These are phyloP conservation scores for Stephania yunnanensis DNA, from an alignment of 164 flowering plant genomes.

Conservation along the genomic window DNA sequence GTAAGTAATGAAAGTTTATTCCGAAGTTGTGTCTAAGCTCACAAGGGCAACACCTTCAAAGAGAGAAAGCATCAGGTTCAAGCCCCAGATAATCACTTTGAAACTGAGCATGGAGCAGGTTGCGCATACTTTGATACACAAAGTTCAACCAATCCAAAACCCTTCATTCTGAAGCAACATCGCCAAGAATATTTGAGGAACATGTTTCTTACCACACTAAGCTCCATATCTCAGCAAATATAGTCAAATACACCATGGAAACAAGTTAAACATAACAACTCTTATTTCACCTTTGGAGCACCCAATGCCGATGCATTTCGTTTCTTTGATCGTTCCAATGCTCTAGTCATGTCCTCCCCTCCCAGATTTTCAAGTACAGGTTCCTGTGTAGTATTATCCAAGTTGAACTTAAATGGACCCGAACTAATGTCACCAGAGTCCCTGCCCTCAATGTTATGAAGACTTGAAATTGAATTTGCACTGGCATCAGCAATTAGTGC, in stretches of 20 bases:
- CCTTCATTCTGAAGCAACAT: neutral
- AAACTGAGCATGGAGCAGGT: neutral
- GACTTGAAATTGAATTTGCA: constrained; percentile 42
- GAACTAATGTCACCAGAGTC: constrained; percentile 15
- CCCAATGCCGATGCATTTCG: constrained; percentile 85
- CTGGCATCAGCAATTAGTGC: constrained; percentile 86
- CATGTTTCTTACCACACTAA: neutral
- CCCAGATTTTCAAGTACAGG: constrained; percentile 23
- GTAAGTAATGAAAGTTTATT: neutral
- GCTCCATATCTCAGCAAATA: neutral
- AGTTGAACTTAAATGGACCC: constrained; percentile 1
- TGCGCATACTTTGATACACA: neutral
- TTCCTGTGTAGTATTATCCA: constrained; percentile 14
- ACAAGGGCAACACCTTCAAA: neutral
- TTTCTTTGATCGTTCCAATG: constrained; percentile 78
- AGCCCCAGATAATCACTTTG: neutral
- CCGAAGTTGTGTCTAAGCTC: neutral
- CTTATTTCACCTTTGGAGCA: constrained; percentile 72
- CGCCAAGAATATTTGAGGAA: neutral
- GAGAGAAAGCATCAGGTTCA: neutral
- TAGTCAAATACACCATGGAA: neutral
- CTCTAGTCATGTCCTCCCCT: constrained; percentile 53
- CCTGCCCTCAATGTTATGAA: constrained; percentile 16
- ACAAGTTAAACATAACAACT: neutral
- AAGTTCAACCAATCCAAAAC: neutral